These are phyloP conservation scores for Coemansia sp. DNA, from an alignment of 192 early-diverging fungal species.

Conservation along the genomic window DNA sequence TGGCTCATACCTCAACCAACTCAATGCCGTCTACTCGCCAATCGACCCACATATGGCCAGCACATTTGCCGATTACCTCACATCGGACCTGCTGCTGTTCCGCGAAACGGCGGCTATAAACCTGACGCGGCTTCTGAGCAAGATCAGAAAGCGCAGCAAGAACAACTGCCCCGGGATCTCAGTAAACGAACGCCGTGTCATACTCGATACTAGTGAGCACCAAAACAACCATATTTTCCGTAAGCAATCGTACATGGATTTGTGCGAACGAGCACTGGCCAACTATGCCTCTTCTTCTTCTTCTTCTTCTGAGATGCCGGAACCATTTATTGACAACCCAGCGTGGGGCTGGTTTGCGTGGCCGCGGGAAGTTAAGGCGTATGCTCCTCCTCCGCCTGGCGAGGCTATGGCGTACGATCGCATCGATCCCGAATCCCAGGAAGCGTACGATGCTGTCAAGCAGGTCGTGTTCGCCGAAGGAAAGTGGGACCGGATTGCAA, in stretches of 20 bases:
- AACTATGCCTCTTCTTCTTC: slow-evolving; percentile 7
- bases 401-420: slow-evolving; percentile 43
- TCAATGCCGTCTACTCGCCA: slow-evolving; percentile 61
- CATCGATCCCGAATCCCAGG: slow-evolving; percentile 61
- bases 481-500: slow-evolving; percentile 70
- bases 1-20: slow-evolving; percentile 74
- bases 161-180: slow-evolving; percentile 8
- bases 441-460: slow-evolving; percentile 58
- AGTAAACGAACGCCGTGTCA: slow-evolving; percentile 4
- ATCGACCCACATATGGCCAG: slow-evolving; percentile 57
- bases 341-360: slow-evolving; percentile 80
- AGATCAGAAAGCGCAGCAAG: slow-evolving; percentile 67
- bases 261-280: slow-evolving; percentile 42
- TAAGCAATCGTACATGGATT: slow-evolving; percentile 14
- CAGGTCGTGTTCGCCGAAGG: slow-evolving; percentile 53
- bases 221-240: background rate
- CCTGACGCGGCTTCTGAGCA: slow-evolving; percentile 61
- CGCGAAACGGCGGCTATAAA: slow-evolving; percentile 65
- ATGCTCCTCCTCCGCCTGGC: slow-evolving; percentile 40
- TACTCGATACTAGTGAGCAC: slow-evolving; percentile 3
- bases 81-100: slow-evolving; percentile 72
- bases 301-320: background rate
- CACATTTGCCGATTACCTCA: slow-evolving; percentile 61
- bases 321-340: slow-evolving; percentile 59
- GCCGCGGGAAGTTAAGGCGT: slow-evolving; percentile 63